Conservation (phyloP, 2,329 filamentous ascomycete genomes). For the Botrytis medusae region DNA sequence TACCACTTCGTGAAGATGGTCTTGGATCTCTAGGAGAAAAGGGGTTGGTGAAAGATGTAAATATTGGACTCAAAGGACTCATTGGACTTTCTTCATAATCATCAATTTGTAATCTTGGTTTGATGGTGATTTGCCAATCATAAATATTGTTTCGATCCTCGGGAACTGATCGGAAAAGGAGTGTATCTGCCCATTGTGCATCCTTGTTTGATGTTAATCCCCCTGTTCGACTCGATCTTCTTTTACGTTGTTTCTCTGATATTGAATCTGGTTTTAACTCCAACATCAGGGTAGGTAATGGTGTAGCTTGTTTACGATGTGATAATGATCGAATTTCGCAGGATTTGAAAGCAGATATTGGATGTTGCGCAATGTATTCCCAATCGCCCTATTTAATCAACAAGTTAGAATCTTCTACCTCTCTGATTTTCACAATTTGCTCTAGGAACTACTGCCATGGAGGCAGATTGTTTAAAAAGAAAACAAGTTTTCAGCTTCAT, state of each 20-base stretch:
- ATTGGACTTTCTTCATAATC: conserved; percentile 30
- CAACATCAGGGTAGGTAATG: conserved; percentile 59
- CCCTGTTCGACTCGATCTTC: conserved; percentile 62
- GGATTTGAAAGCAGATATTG: conserved; percentile 38
- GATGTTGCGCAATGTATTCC: conserved; percentile 38
- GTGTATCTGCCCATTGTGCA: conserved; percentile 40
- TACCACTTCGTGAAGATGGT: conserved; percentile 25
- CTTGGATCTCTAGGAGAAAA: conserved; percentile 32
- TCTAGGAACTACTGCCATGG: neutral
- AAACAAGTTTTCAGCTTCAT: neutral
- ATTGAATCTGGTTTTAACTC: conserved; percentile 51
- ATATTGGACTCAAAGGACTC: conserved; percentile 34
- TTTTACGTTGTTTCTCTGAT: conserved; percentile 61
- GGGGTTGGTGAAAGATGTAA: conserved; percentile 38
- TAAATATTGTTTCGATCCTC: conserved; percentile 56
- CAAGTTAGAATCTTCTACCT: conserved; percentile 5
- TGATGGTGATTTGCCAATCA: conserved; percentile 55
- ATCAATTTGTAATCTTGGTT: conserved; percentile 39
- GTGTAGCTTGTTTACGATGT: conserved; percentile 61
- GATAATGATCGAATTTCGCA: conserved; percentile 53
- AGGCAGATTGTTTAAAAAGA: neutral
- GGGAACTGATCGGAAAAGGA: conserved; percentile 57
- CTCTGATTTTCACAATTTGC: neutral
- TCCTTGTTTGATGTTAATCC: conserved; percentile 45
- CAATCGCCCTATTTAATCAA: conserved; percentile 38